Evolutionary conservation across 2,329 filamentous ascomycete species (phyloP), one percentile per base, ranked within the genome.

Genomic region (Calonectria pauciramosa): DNA sequence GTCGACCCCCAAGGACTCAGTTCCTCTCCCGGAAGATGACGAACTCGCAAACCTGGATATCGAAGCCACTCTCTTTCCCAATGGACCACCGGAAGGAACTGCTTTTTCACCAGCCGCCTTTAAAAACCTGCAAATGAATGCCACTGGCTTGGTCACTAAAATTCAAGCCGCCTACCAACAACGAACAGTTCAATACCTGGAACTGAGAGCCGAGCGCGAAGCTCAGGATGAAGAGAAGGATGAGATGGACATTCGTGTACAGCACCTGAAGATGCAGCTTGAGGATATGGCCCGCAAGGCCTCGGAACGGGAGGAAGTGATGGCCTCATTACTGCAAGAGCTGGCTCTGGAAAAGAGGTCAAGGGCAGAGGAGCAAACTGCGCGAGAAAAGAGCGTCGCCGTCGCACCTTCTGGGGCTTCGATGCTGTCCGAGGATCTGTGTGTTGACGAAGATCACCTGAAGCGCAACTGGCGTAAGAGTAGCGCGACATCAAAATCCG

Each of bases 81-180:
- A 83, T 1, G 85, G 85, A 2, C 85, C 89, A 1, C 77, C 80
- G 0, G 86, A 88, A 16, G 83, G 86, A 47, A 89, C 91, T 51
- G 80, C 88, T 1, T 91, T 92, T 81, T 92, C 91, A 1, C 91
- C 91, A 0, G 87, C 89, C 0, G 89, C 89, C 13, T 93, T 89
- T 83, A 92, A 91, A 81, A 92, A 91, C 80, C 86, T 93, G n/a
- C 90, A 91, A 72, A 83, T 85, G 76, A 91, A 91, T 71, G 92
- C 92, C 3, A 85, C 86, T 6, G 89, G 90, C 5, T 83, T 93
- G 6, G 82, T 93, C 30, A 85, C 84, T 28, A 89, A 86, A 80
- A 89, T 93, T 77, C 92, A 93, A 78, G 84, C 83, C 14, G 91
- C 91, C 36, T 93, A 93, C 81, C 89, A 89, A 63, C 83, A 88